Conservation (phyloP, 495 filamentous ascomycete genomes). For the Aspergillus taichungensis region DNA sequence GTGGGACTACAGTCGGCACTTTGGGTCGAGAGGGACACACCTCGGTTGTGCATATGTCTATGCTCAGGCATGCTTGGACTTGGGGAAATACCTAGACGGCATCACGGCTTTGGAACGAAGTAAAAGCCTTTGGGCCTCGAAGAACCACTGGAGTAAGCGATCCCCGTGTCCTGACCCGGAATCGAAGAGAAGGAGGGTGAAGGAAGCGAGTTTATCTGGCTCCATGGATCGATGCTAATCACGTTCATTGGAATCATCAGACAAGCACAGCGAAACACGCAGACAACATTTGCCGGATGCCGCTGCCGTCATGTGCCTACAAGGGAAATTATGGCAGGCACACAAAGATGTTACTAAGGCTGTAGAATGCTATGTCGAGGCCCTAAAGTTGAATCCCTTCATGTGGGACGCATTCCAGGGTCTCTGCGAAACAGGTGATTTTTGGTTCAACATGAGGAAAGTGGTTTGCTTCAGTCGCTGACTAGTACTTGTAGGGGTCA, state of each 20-base stretch:
- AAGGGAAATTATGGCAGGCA: slow-evolving; percentile 79
- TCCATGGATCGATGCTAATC: too few relatives aligned
- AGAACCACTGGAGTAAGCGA: slow-evolving; percentile 60
- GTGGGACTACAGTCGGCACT: slow-evolving; percentile 58
- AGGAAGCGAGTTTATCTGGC: too few relatives aligned
- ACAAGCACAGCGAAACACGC: slow-evolving; percentile 57
- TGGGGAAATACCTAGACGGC: slow-evolving; percentile 72
- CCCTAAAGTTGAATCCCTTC: slow-evolving; percentile 85
- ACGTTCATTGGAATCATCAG: slow-evolving; percentile 28
- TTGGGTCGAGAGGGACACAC: slow-evolving; percentile 58
- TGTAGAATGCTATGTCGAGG: slow-evolving; percentile 73
- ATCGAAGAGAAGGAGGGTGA: background rate
- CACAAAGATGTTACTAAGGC: slow-evolving; percentile 75
- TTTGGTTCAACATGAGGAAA: slow-evolving; percentile 1
- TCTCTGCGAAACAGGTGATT: slow-evolving; percentile 61
- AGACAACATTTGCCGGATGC: slow-evolving; percentile 69
- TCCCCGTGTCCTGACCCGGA: background rate
- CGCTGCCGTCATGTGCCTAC: slow-evolving; percentile 66
- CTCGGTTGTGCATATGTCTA: slow-evolving; percentile 86
- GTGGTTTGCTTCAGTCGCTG: background rate
- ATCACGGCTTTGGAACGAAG: slow-evolving; percentile 71
- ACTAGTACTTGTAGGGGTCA: slow-evolving; percentile 51
- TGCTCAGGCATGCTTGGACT: slow-evolving; percentile 74
- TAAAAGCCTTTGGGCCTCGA: slow-evolving; percentile 58
- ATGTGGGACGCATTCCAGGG: slow-evolving; percentile 95